Conservation (phyloP, 2,329 filamentous ascomycete genomes). For the Thelonectria rubi region DNA sequence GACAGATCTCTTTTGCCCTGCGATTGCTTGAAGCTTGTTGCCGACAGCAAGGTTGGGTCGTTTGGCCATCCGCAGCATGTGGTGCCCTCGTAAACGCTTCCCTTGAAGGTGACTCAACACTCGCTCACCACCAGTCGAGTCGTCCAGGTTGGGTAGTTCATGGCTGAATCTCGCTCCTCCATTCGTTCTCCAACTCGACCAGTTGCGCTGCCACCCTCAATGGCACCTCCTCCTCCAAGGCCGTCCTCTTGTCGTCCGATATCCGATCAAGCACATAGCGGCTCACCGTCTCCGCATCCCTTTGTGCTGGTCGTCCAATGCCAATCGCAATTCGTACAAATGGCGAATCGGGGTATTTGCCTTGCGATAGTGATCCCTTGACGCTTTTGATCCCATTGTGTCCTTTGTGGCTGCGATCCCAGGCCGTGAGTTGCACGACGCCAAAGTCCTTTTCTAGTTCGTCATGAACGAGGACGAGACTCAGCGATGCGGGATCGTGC, state of each 20-base stretch:
- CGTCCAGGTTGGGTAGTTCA: constrained; percentile 6
- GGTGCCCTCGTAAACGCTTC: background rate
- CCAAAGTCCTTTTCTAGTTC: constrained; percentile 82
- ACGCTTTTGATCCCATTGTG: constrained; percentile 81
- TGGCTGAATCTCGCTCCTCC: constrained; percentile 41
- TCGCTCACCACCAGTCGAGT: background rate
- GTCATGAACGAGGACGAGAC: constrained; percentile 85
- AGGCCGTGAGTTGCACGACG: constrained; percentile 69
- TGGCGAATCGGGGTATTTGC: constrained; percentile 51
- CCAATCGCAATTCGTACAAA: constrained; percentile 78
- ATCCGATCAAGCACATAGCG: constrained; percentile 81
- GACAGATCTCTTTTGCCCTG: background rate
- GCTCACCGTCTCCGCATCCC: constrained; percentile 74
- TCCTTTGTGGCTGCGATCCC: constrained; percentile 70
- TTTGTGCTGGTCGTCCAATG: constrained; percentile 81
- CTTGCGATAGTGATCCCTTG: constrained; percentile 57
- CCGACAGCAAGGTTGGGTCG: background rate
- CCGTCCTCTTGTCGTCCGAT: constrained; percentile 58
- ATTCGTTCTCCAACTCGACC: constrained; percentile 55
- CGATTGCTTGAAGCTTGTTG: background rate
- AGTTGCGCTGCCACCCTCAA: constrained; percentile 61
- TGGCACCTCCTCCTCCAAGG: constrained; percentile 62
- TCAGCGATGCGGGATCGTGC: constrained; percentile 47
- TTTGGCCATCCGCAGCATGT: background rate
- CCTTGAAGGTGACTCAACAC: background rate